Percentiles rank a stretch among this genome's conserved stretches.
These are phyloP conservation scores for Tulasnella sp. DNA, from an alignment of 768 basidiomycete genomes.

Conservation along the genomic window DNA sequence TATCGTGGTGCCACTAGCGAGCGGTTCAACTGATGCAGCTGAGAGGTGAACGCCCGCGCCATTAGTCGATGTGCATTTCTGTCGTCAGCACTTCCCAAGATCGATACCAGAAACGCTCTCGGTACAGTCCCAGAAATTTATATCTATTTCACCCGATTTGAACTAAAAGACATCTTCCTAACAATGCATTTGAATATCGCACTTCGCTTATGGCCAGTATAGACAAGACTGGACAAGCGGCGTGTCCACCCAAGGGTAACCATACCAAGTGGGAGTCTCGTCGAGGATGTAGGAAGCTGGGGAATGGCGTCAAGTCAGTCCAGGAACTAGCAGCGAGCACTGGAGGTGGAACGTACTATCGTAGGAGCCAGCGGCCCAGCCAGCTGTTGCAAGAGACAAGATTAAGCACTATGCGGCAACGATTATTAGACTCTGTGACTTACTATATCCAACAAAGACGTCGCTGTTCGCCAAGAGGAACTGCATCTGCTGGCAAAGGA, in stretches of 20 bases:
- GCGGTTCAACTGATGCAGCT: no score
- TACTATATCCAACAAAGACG: slow-evolving; percentile 12
- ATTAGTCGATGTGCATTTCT: no score
- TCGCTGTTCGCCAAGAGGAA: slow-evolving; percentile 17
- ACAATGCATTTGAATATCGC: not conserved
- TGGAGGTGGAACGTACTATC: not conserved
- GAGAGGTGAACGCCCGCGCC: no score
- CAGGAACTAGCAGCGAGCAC: not conserved
- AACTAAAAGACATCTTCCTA: not conserved
- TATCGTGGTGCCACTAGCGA: no score
- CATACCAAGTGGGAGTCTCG: slow-evolving; percentile 4
- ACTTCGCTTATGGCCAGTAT: not conserved
- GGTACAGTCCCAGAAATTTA: not conserved
- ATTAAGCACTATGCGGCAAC: not conserved
- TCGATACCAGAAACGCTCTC: not conserved
- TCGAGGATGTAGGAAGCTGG: slow-evolving; percentile 8
- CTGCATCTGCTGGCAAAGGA: slow-evolving; percentile 7
- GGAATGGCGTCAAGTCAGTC: not conserved
- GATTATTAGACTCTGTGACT: not conserved
- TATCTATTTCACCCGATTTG: not conserved
- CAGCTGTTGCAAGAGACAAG: not conserved
- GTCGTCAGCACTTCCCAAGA: no score
- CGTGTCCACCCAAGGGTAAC: not conserved
- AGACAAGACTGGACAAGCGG: not conserved
- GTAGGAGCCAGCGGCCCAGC: slow-evolving; percentile 15